Percentiles rank a stretch among this genome's conserved stretches.
phyloP scores from a whole-genome alignment of 345 rosid genomes.

The Eucalyptus victrix region DNA sequence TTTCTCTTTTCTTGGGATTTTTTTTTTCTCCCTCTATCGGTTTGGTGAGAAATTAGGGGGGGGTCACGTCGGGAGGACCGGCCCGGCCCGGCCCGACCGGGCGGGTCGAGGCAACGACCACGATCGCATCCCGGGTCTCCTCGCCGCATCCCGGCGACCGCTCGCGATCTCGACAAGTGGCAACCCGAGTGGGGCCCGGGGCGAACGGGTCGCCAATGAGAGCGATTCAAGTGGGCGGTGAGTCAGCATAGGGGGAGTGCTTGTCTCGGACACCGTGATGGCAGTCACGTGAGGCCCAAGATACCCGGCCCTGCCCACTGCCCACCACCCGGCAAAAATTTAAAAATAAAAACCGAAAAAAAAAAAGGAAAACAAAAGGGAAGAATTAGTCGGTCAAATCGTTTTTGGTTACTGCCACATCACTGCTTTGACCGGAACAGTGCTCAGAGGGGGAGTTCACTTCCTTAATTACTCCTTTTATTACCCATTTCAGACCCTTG shows the following conservation, averaged over 20 bases:
- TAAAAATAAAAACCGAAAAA: conserved; percentile 8
- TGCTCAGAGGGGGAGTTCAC: neutral
- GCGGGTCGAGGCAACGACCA: neutral
- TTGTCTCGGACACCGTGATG: conserved; percentile 22
- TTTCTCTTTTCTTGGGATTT: neutral
- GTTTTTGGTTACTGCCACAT: neutral
- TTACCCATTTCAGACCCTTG: neutral
- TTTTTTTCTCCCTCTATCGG: neutral
- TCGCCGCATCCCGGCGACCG: neutral
- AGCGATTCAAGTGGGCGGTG: conserved; percentile 13
- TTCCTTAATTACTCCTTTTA: neutral
- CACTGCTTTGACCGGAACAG: neutral
- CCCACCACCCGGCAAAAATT: neutral
- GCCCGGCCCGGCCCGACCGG: neutral
- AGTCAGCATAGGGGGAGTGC: conserved; percentile 15
- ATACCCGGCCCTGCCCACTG: conserved; percentile 41
- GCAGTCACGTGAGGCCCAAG: conserved; percentile 80
- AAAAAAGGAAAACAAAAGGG: neutral
- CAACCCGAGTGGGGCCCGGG: neutral
- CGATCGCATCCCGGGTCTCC: neutral
- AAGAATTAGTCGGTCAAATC: neutral
- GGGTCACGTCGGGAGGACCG: neutral
- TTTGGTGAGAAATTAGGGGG: neutral
- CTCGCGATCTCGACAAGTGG: neutral
- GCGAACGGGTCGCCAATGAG: neutral